Base-by-base conservation (phyloP, 345 rosid genomes). In the Arabis hirsuta region DNA sequence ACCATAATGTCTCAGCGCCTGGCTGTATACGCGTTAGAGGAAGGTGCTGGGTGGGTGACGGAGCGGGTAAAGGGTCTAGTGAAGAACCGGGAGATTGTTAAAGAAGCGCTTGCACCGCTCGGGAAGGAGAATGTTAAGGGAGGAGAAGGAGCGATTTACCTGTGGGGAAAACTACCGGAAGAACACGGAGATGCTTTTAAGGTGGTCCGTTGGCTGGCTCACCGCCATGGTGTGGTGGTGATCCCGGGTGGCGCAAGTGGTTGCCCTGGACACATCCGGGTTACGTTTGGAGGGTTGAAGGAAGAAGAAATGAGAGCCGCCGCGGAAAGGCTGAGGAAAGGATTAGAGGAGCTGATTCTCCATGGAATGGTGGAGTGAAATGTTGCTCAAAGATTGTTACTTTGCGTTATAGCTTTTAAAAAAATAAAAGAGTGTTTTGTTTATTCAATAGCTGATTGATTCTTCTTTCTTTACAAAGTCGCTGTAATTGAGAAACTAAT, bases 131-230 rank as follows among this genome's bases (percentile, higher is more conserved):
- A 88, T 2, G 84, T 92, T 12, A 89, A 80, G 78, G 99, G 99
- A 9, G 98, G 98, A 68, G 99, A 95, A 80, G 98, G 99, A 2
- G 96, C 92, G 13, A 86, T 95, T 6, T 95, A 95, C 90, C 45
- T 95, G 65, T 95, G 98, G 99, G 98, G 88, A 2, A 91, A 76
- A 73, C 89, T 95, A 61, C 98, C 98, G 0, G 89, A 87, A 14
- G 60, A 79, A 53, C 56, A 74, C 13, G 12, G 3, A 1, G 74
- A 88, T 20, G 92, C 85, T 69, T 67, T 67, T n/a, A 82, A 77
- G 57, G 98, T 95, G 5, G 96, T 91, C 55, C 77, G 45, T 73
- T 95, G 99, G 99, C 89, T 95, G 2, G 99, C 90, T 20, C 81
- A 71, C 36, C 88, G 74, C 71, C 99, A 95, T 16, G 92, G 88